phyloP scores from a whole-genome alignment of 108 stramenopile genomes.

The Nitzschia sp. region DNA sequence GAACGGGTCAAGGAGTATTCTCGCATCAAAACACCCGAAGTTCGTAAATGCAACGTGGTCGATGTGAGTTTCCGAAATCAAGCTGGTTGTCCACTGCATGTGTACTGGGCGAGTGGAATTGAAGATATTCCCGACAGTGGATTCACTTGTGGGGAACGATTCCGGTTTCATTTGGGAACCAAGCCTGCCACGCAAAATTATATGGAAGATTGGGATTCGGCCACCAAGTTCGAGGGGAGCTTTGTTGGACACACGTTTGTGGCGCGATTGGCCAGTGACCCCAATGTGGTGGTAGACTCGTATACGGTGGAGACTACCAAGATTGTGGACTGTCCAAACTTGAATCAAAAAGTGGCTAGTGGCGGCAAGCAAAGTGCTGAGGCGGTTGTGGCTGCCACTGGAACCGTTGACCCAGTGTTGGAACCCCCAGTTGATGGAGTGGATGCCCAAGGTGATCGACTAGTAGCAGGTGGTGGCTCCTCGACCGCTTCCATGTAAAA shows the following conservation, averaged over 20 bases:
- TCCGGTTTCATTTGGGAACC: conserved; percentile 51
- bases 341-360: conserved; percentile 20
- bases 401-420: background rate
- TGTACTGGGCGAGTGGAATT: conserved; percentile 35
- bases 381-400: conserved; percentile 9
- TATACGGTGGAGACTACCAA: conserved; percentile 38
- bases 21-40: conserved; percentile 7
- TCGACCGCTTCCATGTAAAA: conserved; percentile 29
- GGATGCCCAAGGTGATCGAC: background rate
- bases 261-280: conserved; percentile 38
- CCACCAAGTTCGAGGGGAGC: conserved; percentile 48
- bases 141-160: conserved; percentile 41
- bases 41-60: conserved; percentile 36
- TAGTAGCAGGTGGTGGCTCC: conserved; percentile 48
- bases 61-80: conserved; percentile 48
- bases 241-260: conserved; percentile 50
- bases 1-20: conserved; percentile 13
- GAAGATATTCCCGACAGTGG: conserved; percentile 26
- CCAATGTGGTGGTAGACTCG: conserved; percentile 34
- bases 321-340: conserved; percentile 44
- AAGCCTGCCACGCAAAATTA: conserved; percentile 40
- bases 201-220: conserved; percentile 44
- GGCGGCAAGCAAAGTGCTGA: conserved; percentile 9
- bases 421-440: background rate
- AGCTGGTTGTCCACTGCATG: conserved; percentile 47